Conservation (phyloP, 768 basidiomycete species). For the Suillus ampliporus region DNA sequence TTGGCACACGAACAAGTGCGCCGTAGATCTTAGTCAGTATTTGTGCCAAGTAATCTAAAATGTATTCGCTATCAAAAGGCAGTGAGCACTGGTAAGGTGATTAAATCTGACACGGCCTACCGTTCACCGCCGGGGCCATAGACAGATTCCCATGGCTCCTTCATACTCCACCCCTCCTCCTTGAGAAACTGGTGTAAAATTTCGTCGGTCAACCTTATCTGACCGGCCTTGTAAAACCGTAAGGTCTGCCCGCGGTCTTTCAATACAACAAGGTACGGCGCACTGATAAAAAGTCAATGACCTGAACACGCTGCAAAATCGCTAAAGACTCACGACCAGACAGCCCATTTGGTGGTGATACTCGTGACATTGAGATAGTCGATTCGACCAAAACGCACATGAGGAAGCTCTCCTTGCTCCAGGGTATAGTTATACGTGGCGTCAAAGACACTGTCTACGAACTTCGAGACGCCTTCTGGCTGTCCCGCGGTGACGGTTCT, state of each 20-base stretch:
- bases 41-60: constrained; percentile 64
- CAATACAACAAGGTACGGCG: constrained; percentile 74
- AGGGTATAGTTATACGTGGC: constrained; percentile 69
- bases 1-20: constrained; percentile 59
- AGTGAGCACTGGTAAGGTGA: constrained; percentile 13
- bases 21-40: constrained; percentile 58
- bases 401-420: constrained; percentile 62
- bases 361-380: constrained; percentile 87
- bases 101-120: constrained; percentile 44
- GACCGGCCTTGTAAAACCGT: constrained; percentile 77
- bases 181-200: constrained; percentile 69
- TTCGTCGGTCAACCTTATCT: constrained; percentile 64
- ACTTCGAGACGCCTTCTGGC: constrained; percentile 70
- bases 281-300: constrained; percentile 48
- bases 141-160: constrained; percentile 69
- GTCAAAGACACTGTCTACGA: constrained; percentile 77
- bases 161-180: constrained; percentile 63
- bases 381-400: constrained; percentile 84
- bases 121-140: constrained; percentile 81
- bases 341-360: constrained; percentile 83
- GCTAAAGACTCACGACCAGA: constrained; percentile 74
- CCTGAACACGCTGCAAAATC: constrained; percentile 3
- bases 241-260: constrained; percentile 76
- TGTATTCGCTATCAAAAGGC: constrained; percentile 57
- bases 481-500: constrained; percentile 65